Conservation (phyloP, 768 basidiomycete species). For the Boletus bicolor region DNA sequence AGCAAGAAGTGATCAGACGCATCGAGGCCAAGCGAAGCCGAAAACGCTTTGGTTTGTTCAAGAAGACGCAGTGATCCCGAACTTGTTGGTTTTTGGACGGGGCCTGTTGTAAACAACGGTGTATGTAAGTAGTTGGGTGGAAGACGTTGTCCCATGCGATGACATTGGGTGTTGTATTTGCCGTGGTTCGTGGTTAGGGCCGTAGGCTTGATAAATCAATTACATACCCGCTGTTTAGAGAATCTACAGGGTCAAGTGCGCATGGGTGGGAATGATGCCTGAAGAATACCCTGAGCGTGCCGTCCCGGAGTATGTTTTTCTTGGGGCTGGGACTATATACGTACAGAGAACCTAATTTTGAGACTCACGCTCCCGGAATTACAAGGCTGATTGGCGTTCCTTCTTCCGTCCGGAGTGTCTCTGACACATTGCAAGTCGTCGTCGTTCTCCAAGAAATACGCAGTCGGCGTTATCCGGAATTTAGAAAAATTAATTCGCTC, state of each 20-base stretch:
- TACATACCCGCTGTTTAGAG: no score
- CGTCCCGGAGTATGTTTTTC: no score
- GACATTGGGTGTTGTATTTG: no score
- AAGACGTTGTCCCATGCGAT: no score
- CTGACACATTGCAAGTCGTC: not conserved
- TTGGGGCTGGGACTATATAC: not conserved
- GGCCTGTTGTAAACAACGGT: no score
- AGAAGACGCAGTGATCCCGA: constrained; percentile 6
- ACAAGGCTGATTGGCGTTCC: not conserved
- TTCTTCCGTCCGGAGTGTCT: not conserved
- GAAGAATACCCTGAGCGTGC: no score
- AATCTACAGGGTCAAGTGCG: no score
- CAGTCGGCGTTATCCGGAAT: constrained; percentile 25
- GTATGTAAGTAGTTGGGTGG: not conserved
- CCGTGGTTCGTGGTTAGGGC: no score
- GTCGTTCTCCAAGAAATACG: not conserved
- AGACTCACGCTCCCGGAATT: not conserved
- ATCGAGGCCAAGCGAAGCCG: constrained; percentile 56
- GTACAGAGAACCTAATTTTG: not conserved
- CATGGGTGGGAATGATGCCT: no score
- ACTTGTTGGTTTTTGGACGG: not conserved
- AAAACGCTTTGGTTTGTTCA: constrained; percentile 41
- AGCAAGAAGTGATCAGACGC: constrained; percentile 58
- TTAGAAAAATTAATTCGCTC: constrained; percentile 16
- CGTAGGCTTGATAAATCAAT: no score